These are phyloP conservation scores for Heliophila coronopifolia DNA, from an alignment of 441 rosid species.

Conservation along the genomic window DNA sequence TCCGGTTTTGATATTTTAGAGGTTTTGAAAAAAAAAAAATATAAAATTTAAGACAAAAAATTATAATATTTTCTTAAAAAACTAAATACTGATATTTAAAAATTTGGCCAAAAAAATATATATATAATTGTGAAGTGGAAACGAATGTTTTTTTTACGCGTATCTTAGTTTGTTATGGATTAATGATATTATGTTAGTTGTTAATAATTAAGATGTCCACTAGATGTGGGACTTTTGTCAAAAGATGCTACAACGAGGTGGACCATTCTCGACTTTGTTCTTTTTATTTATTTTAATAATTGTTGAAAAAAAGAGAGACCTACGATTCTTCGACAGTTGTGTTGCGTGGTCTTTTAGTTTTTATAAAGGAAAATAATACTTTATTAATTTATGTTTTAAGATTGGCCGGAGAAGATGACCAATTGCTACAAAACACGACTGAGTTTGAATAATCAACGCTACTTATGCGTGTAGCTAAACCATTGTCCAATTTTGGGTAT, in stretches of 20 bases:
- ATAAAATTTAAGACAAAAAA: too few relatives aligned
- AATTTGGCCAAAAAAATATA: too few relatives aligned
- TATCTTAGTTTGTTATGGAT: conserved; percentile 7
- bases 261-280: conserved; percentile 11
- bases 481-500: too few relatives aligned
- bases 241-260: conserved; percentile 27
- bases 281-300: not conserved
- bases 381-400: conserved; percentile 20
- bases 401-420: conserved; percentile 15
- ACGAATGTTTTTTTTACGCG: too few relatives aligned
- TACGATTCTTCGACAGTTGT: conserved; percentile 26
- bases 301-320: not conserved
- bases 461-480: too few relatives aligned
- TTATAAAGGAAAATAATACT: conserved; percentile 5
- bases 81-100: too few relatives aligned
- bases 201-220: conserved; percentile 12
- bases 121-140: too few relatives aligned
- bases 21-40: too few relatives aligned
- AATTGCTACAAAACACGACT: too few relatives aligned
- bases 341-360: conserved; percentile 19
- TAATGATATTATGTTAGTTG: conserved; percentile 13
- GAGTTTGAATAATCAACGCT: too few relatives aligned
- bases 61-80: too few relatives aligned
- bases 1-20: too few relatives aligned
- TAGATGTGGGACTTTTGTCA: conserved; percentile 25